Evolutionary conservation across 2,329 filamentous ascomycete genomes (phyloP).

Genomic region (Trichophyton rubrum): DNA sequence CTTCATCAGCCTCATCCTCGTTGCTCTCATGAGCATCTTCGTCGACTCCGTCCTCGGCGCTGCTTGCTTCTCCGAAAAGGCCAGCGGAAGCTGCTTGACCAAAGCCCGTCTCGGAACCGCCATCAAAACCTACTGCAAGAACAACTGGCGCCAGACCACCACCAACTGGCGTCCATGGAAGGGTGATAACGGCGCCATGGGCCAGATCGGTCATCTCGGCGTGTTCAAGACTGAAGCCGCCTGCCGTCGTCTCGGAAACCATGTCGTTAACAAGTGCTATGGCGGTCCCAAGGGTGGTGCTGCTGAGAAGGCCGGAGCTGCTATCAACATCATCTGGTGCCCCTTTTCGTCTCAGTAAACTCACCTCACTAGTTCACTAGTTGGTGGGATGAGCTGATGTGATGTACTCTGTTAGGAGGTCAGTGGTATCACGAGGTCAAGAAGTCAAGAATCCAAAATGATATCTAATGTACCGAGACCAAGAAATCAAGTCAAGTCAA

Average conservation of each 20-base stretch:
- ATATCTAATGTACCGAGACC: background rate
- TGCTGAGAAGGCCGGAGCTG: background rate
- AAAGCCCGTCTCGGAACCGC: background rate
- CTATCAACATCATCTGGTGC: constrained; percentile 4
- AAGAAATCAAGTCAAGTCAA: background rate
- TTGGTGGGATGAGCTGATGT: background rate
- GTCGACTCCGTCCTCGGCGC: background rate
- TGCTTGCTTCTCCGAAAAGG: constrained; percentile 1
- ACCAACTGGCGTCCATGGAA: background rate
- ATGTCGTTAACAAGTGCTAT: background rate
- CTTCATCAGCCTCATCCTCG: background rate
- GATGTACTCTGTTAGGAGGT: background rate
- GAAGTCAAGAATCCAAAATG: background rate
- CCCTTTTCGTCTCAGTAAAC: background rate
- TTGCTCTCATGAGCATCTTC: constrained; percentile 1
- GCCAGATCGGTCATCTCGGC: constrained; percentile 1
- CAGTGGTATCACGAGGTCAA: background rate
- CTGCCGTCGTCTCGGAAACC: background rate
- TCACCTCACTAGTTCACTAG: too few species aligned
- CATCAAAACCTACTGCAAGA: background rate
- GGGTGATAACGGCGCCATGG: background rate
- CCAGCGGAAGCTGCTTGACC: background rate
- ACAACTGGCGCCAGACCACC: background rate
- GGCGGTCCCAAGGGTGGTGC: background rate
- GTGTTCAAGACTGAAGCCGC: background rate